These are phyloP conservation scores for Laguncularia racemosa DNA, from an alignment of 345 rosid genomes.

Conservation along the genomic window DNA sequence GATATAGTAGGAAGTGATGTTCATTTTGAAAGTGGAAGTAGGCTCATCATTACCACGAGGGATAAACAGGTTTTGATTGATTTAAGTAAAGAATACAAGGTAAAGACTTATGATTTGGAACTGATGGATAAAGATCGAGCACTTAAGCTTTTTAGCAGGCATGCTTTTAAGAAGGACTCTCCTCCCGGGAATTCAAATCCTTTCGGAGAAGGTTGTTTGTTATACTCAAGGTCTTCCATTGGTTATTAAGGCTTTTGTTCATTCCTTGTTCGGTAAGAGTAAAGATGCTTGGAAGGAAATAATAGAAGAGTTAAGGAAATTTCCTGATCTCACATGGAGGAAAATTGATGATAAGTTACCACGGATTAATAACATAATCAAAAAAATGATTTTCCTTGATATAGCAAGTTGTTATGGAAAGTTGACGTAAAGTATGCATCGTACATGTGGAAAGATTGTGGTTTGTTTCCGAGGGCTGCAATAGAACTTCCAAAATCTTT, in stretches of 20 bases:
- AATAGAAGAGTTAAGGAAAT: too few species aligned
- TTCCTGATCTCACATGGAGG: too few species aligned
- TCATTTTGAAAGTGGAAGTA: not conserved
- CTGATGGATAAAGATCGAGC: not conserved
- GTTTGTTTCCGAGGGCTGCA: too few species aligned
- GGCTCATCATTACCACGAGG: constrained; percentile 6
- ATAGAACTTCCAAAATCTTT: too few species aligned
- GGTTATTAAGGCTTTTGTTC: not conserved
- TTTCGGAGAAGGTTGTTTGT: not conserved
- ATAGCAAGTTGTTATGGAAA: too few species aligned
- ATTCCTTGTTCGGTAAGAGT: too few species aligned
- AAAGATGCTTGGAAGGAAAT: too few species aligned
- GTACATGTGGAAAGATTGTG: too few species aligned
- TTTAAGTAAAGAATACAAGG: not conserved
- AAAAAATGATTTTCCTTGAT: too few species aligned
- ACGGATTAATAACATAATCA: too few species aligned
- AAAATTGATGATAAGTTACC: too few species aligned
- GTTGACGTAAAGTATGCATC: too few species aligned
- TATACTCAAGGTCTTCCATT: not conserved
- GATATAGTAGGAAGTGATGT: not conserved
- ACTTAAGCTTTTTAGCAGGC: not conserved
- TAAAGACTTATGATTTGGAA: not conserved
- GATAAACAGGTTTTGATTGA: not conserved
- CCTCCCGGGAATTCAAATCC: not conserved
- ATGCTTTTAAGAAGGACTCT: not conserved